phyloP scores from a whole-genome alignment of 2,329 filamentous ascomycete genomes.

The Tolypocladium inflatum region DNA sequence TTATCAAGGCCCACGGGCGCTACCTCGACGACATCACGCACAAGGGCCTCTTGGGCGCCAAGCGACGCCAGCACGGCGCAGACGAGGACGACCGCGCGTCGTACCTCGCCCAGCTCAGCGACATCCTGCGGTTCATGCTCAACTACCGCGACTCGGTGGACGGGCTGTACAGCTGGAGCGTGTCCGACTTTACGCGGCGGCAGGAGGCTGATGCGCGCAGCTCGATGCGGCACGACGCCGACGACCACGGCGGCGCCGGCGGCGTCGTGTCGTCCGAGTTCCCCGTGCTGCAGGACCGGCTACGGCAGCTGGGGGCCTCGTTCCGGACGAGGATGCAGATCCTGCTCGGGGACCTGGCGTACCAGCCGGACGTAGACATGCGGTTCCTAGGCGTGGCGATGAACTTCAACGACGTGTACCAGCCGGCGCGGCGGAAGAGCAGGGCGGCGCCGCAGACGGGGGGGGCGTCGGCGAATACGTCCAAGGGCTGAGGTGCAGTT shows the following conservation, averaged over 20 bases:
- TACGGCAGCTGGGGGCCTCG: slow-evolving; percentile 61
- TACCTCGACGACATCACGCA: slow-evolving; percentile 93
- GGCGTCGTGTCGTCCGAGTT: slow-evolving; percentile 58
- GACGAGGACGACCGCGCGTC: slow-evolving; percentile 59
- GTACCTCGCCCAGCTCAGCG: slow-evolving; percentile 85
- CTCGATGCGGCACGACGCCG: slow-evolving; percentile 39
- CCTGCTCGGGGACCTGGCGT: slow-evolving; percentile 79
- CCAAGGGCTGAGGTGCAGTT: slow-evolving; percentile 13
- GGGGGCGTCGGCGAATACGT: slow-evolving; percentile 11
- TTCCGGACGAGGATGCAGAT: slow-evolving; percentile 73
- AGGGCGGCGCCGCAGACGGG: slow-evolving; percentile 19
- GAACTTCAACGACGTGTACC: slow-evolving; percentile 98
- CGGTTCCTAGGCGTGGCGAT: slow-evolving; percentile 92
- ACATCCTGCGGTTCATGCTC: slow-evolving; percentile 89
- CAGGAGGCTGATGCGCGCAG: slow-evolving; percentile 74
- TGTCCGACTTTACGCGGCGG: slow-evolving; percentile 86
- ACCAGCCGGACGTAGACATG: slow-evolving; percentile 92
- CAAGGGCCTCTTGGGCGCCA: slow-evolving; percentile 82
- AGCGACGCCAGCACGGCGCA: slow-evolving; percentile 32
- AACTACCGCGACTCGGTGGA: slow-evolving; percentile 89
- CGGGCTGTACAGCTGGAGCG: slow-evolving; percentile 86
- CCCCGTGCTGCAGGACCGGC: slow-evolving; percentile 62
- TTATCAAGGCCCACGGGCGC: slow-evolving; percentile 82
- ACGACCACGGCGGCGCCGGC: slow-evolving; percentile 16
- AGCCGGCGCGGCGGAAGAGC: slow-evolving; percentile 59